These are phyloP conservation scores for Saccharomyces paradoxus DNA, from an alignment of 805 yeast species.

Conservation along the genomic window DNA sequence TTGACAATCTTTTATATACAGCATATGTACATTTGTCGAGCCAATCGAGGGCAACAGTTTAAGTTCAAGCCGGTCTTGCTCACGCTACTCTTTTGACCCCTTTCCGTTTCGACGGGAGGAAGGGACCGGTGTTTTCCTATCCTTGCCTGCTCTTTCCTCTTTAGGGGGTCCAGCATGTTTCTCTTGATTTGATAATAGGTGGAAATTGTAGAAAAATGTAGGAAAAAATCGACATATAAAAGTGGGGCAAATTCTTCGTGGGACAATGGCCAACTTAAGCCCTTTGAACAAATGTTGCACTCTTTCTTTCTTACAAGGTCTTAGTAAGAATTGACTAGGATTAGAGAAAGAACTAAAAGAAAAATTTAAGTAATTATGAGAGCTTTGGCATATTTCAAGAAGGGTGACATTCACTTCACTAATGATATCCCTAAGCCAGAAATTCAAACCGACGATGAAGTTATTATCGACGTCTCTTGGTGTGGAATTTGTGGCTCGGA, in stretches of 20 bases:
- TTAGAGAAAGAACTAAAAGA: not conserved
- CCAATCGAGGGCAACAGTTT: not conserved
- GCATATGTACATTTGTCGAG: not conserved
- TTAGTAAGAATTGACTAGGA: not conserved
- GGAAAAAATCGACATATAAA: not conserved
- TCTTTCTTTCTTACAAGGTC: not conserved
- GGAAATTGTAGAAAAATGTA: not conserved
- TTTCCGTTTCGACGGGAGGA: not conserved
- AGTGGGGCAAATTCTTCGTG: not conserved
- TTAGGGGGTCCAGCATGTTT: not conserved
- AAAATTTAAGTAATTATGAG: conserved; percentile 29
- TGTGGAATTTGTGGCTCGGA: conserved; percentile 61
- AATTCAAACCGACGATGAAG: conserved; percentile 31
- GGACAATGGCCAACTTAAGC: not conserved
- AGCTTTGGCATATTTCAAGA: conserved; percentile 40
- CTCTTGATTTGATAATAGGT: not conserved
- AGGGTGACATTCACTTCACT: conserved; percentile 37
- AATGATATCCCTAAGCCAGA: conserved; percentile 30
- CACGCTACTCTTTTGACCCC: not conserved
- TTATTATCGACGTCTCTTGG: conserved; percentile 36
- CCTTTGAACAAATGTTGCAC: not conserved
- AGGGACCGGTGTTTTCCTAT: not conserved
- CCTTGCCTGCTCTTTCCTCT: not conserved
- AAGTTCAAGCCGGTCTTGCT: not conserved
- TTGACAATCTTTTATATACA: not conserved